Percentiles rank a stretch among this genome's conserved stretches.
Evolutionary conservation across 306 rosid species (phyloP).

Genomic region (Gleditsia sinensis): DNA sequence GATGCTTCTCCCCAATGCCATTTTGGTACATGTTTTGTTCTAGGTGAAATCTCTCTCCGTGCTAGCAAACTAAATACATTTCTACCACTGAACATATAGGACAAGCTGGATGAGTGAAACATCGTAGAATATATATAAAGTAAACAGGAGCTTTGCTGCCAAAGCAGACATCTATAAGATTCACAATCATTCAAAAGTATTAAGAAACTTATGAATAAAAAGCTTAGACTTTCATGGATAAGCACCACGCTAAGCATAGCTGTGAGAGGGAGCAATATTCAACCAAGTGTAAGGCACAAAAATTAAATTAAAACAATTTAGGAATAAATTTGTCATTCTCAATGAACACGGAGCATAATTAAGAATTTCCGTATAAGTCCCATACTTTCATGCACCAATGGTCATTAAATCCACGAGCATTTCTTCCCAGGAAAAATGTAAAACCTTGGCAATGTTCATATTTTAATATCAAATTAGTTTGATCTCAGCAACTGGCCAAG

Average conservation of each 20-base stretch:
- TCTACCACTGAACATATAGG: conserved; percentile 37
- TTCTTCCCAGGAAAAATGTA: background rate
- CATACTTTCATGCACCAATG: background rate
- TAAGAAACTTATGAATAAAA: conserved; percentile 1
- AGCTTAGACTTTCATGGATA: background rate
- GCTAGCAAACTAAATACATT: conserved; percentile 47
- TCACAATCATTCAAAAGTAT: background rate
- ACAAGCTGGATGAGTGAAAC: conserved; percentile 11
- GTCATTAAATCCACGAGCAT: background rate
- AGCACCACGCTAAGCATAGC: background rate
- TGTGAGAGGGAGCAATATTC: background rate
- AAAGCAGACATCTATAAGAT: background rate
- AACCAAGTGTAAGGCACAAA: background rate
- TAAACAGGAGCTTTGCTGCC: background rate
- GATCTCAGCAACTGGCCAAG: background rate
- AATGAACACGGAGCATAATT: background rate
- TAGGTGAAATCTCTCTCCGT: conserved; percentile 50
- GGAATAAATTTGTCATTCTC: background rate
- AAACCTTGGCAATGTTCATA: background rate
- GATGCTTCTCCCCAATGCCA: conserved; percentile 49
- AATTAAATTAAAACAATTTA: background rate
- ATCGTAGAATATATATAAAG: background rate
- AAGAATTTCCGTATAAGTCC: background rate
- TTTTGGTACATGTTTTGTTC: conserved; percentile 42
- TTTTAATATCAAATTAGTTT: conserved; percentile 9